A percentile compares a stretch with the other conserved stretches of the same genome.
phyloP scores from a whole-genome alignment of 495 filamentous ascomycete species.

The Zalerion maritima region DNA sequence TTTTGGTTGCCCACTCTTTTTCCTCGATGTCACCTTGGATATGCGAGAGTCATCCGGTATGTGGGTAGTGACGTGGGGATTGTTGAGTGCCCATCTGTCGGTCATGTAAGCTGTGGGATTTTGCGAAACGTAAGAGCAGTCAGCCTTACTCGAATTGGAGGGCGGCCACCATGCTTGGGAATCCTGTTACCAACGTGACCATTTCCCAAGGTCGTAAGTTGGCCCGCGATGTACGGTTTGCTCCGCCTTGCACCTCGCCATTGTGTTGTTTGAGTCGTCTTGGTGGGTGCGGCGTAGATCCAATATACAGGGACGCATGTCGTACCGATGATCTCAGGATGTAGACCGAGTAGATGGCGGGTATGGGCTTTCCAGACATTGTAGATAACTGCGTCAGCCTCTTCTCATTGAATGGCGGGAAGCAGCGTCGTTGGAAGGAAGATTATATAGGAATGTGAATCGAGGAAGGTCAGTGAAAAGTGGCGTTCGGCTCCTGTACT shows the following conservation, averaged over 20 bases:
- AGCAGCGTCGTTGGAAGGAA: too few species aligned
- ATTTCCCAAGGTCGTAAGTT: constrained; percentile 86
- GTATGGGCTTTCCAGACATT: constrained; percentile 42
- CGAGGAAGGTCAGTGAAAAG: too few species aligned
- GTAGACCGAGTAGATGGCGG: constrained; percentile 51
- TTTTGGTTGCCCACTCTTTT: constrained; percentile 27
- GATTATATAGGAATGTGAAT: too few species aligned
- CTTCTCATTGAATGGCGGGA: too few species aligned
- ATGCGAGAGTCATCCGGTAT: constrained; percentile 45
- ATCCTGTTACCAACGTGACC: constrained; percentile 74
- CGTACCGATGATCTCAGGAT: constrained; percentile 68
- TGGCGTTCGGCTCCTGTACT: too few species aligned
- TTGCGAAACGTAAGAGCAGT: background rate
- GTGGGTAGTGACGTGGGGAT: constrained; percentile 61
- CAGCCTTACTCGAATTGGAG: constrained; percentile 85
- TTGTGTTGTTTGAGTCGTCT: constrained; percentile 84
- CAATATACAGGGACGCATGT: constrained; percentile 60
- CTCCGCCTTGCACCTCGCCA: constrained; percentile 63
- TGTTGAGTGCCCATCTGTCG: constrained; percentile 80
- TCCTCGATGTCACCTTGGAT: constrained; percentile 19
- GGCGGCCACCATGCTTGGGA: constrained; percentile 71
- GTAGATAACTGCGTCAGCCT: too few species aligned
- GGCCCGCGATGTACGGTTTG: constrained; percentile 49
- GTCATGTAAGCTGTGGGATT: background rate
- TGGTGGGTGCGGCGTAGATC: constrained; percentile 76